phyloP scores from a whole-genome alignment of 2,329 filamentous ascomycete genomes.

The Xylaria sp. region DNA sequence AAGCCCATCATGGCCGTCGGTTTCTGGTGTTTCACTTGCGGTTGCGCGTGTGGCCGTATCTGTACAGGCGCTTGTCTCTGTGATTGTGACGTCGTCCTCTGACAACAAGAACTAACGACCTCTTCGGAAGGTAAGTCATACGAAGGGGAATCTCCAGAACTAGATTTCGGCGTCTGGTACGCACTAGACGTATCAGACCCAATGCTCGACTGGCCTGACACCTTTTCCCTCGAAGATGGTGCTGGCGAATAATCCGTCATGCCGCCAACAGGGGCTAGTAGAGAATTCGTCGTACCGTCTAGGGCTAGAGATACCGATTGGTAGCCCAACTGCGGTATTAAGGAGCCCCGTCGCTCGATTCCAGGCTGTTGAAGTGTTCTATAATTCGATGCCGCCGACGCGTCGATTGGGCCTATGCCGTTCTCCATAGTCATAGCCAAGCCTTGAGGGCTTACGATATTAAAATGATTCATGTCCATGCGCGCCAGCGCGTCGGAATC shows the following conservation, averaged over 20 bases:
- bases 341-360: conserved; percentile 5
- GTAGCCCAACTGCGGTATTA: conserved; percentile 10
- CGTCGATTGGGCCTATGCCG: conserved; percentile 7
- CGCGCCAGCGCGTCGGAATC: conserved; percentile 52
- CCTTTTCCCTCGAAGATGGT: conserved; percentile 20
- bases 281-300: conserved; percentile 13
- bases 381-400: conserved; percentile 13
- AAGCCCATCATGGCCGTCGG: conserved; percentile 22
- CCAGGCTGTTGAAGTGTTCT: conserved; percentile 14
- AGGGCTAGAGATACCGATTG: conserved; percentile 9
- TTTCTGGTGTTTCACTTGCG: conserved; percentile 15
- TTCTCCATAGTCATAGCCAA: conserved; percentile 17
- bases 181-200: conserved; percentile 20
- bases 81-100: conserved; percentile 12
- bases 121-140: conserved; percentile 15
- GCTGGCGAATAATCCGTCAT: conserved; percentile 10
- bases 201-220: conserved; percentile 24
- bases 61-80: conserved; percentile 14
- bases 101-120: conserved; percentile 25
- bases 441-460: conserved; percentile 40
- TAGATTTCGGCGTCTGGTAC: conserved; percentile 26
- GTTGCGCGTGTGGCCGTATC: conserved; percentile 12
- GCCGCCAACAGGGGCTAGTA: conserved; percentile 15
- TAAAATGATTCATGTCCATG: conserved; percentile 57
- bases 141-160: conserved; percentile 18